Evolutionary conservation across 495 filamentous ascomycete genomes (phyloP).

Genomic region (Penicillium lagena): DNA sequence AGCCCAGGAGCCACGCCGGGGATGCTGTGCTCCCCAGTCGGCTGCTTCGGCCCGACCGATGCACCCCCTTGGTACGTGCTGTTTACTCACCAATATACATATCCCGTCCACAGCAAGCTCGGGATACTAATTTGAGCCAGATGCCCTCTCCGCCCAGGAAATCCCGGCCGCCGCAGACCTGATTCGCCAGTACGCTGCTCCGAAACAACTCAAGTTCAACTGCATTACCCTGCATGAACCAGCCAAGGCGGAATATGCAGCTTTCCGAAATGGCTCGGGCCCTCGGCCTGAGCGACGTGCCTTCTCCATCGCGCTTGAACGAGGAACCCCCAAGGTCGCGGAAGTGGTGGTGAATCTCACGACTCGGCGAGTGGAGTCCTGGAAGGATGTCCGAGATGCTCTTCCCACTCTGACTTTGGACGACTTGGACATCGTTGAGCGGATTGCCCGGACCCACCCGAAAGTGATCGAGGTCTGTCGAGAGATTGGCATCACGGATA

Average conservation of each 20-base stretch:
- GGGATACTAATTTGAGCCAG: conserved; percentile 2
- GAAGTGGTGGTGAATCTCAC: conserved; percentile 73
- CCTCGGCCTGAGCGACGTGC: conserved; percentile 24
- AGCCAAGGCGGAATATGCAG: conserved; percentile 69
- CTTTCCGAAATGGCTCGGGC: conserved; percentile 61
- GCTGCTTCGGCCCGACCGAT: no score
- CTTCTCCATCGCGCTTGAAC: conserved; percentile 29
- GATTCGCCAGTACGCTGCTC: conserved; percentile 22
- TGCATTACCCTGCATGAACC: conserved; percentile 77
- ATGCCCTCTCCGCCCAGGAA: conserved; percentile 28
- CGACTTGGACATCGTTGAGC: conserved; percentile 75
- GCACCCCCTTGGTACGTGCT: no score
- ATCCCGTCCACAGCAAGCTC: no score
- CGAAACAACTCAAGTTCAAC: conserved; percentile 62
- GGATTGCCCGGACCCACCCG: conserved; percentile 62
- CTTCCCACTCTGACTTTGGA: conserved; percentile 89
- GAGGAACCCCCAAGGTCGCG: conserved; percentile 41
- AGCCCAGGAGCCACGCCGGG: no score
- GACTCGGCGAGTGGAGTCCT: conserved; percentile 60
- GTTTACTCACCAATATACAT: no score
- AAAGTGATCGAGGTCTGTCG: conserved; percentile 83
- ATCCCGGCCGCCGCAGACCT: conserved; percentile 24
- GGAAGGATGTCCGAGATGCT: conserved; percentile 64
- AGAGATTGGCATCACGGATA: conserved; percentile 76
- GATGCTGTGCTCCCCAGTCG: no score